Evolutionary conservation across 2,329 filamentous ascomycete species (phyloP).

Genomic region (Pseudogymnoascus sp.): DNA sequence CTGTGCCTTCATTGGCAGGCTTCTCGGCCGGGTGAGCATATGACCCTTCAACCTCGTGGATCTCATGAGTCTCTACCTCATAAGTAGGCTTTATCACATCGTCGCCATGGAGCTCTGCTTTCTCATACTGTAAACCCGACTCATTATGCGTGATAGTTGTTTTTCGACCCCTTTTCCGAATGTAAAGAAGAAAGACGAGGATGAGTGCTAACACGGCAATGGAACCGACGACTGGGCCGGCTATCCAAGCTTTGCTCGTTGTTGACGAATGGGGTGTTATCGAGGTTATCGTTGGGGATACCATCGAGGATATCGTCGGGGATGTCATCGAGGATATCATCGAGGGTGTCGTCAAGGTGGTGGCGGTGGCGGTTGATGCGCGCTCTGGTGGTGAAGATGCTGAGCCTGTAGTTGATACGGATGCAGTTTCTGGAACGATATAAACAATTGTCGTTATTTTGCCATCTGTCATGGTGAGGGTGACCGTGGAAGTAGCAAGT

Average conservation of each 20-base stretch:
- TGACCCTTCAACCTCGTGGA: not conserved
- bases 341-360: no score
- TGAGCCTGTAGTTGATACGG: not conserved
- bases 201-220: not conserved
- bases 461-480: constrained; percentile 11
- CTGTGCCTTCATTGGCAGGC: no score
- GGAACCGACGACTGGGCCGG: not conserved
- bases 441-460: constrained; percentile 12
- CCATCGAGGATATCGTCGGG: not conserved
- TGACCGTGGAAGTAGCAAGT: constrained; percentile 10
- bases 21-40: not conserved
- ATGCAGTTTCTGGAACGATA: not conserved
- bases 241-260: not conserved
- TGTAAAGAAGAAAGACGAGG: not conserved
- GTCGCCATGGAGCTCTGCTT: not conserved
- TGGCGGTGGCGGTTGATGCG: not conserved
- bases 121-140: not conserved
- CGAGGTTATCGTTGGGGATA: not conserved
- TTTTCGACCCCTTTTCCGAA: not conserved
- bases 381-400: no score
- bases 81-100: not conserved
- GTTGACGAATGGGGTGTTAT: not conserved
- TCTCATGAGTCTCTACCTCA: not conserved
- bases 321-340: no score
- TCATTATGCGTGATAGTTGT: not conserved